Evolutionary conservation across 2,329 filamentous ascomycete genomes (phyloP).

Genomic region (Phaeophleospora eucalypticola): DNA sequence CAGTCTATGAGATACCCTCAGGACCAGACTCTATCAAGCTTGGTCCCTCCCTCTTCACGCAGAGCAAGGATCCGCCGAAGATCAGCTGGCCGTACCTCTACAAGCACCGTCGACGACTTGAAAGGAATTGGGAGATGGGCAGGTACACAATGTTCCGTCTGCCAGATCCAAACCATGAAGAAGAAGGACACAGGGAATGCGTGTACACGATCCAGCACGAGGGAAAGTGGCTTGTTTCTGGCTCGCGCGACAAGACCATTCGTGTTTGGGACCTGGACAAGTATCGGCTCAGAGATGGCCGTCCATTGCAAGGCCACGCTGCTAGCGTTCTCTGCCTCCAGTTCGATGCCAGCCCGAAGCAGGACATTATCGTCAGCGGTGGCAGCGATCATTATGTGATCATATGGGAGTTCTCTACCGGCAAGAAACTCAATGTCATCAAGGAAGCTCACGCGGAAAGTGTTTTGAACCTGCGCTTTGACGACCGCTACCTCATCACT

Average conservation of each 20-base stretch:
- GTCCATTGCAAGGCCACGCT: conserved; percentile 70
- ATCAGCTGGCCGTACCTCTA: conserved; percentile 94
- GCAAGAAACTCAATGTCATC: conserved; percentile 72
- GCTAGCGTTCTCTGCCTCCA: conserved; percentile 93
- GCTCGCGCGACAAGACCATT: conserved; percentile 82
- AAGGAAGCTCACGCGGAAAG: conserved; percentile 78
- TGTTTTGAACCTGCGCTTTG: conserved; percentile 88
- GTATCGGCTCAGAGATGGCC: conserved; percentile 62
- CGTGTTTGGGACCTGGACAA: conserved; percentile 88
- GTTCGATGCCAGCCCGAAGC: conserved; percentile 79
- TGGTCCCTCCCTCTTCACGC: conserved; percentile 15
- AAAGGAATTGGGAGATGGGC: conserved; percentile 86
- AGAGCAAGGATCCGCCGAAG: conserved; percentile 47
- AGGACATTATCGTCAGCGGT: conserved; percentile 91
- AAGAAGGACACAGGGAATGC: conserved; percentile 85
- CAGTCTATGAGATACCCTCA: too few species aligned
- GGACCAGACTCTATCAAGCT: conserved; percentile 7
- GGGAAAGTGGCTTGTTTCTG: conserved; percentile 81
- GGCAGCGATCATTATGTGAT: conserved; percentile 91
- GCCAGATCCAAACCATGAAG: conserved; percentile 72
- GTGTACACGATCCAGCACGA: conserved; percentile 94
- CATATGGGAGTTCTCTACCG: conserved; percentile 89
- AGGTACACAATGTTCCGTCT: conserved; percentile 83
- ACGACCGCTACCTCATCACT: conserved; percentile 85
- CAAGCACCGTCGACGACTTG: conserved; percentile 76